Evolutionary conservation across 768 basidiomycete species (phyloP).

Genomic region (Leccinum imitatum): DNA sequence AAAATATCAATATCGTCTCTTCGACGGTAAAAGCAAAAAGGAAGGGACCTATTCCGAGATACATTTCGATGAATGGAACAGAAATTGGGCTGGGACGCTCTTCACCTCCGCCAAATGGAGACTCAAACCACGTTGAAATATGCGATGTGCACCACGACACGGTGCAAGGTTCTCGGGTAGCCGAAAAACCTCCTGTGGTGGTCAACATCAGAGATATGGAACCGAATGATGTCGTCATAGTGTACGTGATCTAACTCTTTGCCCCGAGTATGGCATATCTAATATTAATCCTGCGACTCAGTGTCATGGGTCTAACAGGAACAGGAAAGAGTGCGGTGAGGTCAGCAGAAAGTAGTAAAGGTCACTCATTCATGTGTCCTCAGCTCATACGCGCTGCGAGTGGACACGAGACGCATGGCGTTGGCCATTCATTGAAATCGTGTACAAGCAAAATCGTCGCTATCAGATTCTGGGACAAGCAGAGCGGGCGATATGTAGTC

Average conservation of each 20-base stretch:
- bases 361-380: neutral
- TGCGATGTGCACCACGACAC: too few species aligned
- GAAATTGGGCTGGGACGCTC: too few species aligned
- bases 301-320: conserved; percentile 25
- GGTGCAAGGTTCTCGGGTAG: too few species aligned
- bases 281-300: neutral
- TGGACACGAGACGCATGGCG: neutral
- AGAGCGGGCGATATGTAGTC: conserved; percentile 8
- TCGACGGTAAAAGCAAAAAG: too few species aligned
- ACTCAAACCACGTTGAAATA: too few species aligned
- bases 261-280: neutral
- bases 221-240: conserved; percentile 15
- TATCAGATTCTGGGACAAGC: conserved; percentile 6
- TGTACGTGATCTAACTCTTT: conserved; percentile 7
- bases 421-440: conserved; percentile 15
- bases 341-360: neutral
- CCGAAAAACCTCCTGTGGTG: too few species aligned
- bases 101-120: too few species aligned
- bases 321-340: conserved; percentile 17
- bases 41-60: too few species aligned
- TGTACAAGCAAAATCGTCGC: conserved; percentile 9
- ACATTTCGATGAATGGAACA: too few species aligned
- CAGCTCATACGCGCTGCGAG: conserved; percentile 15
- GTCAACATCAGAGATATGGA: neutral
- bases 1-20: too few species aligned